These are phyloP conservation scores for Flaveria ramosissima DNA, from an alignment of 129 eudicot species.

Conservation along the genomic window DNA sequence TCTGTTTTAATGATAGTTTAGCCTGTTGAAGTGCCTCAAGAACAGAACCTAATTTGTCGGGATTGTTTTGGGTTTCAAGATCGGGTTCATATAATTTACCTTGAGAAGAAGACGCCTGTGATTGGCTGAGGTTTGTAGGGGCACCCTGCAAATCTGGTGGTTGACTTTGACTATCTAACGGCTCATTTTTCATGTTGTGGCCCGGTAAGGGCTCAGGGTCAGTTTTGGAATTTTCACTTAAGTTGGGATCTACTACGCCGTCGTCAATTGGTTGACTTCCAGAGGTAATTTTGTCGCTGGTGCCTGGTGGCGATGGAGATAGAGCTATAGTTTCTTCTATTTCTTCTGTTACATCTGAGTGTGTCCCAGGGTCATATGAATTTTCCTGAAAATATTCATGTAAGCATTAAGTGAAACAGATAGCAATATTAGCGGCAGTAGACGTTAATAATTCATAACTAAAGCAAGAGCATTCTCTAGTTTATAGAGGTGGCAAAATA, in stretches of 20 bases:
- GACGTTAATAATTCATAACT: neutral
- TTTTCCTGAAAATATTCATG: constrained; percentile 52
- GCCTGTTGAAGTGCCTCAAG: constrained; percentile 85
- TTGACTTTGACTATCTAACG: constrained; percentile 28
- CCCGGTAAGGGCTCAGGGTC: constrained; percentile 33
- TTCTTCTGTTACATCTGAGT: constrained; percentile 89
- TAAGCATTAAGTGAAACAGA: constrained; percentile 14
- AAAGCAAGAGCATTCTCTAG: neutral
- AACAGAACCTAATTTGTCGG: constrained; percentile 54
- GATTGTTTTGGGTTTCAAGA: constrained; percentile 38
- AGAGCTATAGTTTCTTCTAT: constrained; percentile 54
- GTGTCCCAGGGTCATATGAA: constrained; percentile 81
- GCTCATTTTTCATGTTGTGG: constrained; percentile 20
- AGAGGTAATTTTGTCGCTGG: constrained; percentile 24
- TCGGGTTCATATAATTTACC: constrained; percentile 39
- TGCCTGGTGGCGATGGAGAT: constrained; percentile 33
- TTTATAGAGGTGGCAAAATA: neutral
- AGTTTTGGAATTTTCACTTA: constrained; percentile 31
- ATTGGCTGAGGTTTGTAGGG: neutral
- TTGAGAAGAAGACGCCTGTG: constrained; percentile 31
- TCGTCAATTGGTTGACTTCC: constrained; percentile 36
- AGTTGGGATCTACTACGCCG: constrained; percentile 27
- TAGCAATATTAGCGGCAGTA: neutral
- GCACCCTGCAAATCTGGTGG: constrained; percentile 17
- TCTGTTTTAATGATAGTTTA: constrained; percentile 61